These are phyloP conservation scores for Aspergillaceae sp. DNA, from an alignment of 2,329 filamentous ascomycete genomes.

Conservation along the genomic window DNA sequence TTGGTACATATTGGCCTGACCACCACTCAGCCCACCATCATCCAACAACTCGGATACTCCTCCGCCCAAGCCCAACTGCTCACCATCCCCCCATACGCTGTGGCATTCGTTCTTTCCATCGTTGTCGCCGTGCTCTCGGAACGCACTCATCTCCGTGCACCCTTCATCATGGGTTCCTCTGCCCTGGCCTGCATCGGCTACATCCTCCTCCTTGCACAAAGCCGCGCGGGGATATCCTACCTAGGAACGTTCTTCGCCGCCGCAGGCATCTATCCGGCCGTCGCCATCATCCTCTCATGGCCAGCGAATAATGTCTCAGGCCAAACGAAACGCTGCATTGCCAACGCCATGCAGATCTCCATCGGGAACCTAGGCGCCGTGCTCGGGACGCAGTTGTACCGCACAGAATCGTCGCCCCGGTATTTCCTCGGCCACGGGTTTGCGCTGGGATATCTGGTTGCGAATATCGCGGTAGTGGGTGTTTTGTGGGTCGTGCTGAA, in stretches of 20 bases:
- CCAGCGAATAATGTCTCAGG: constrained; percentile 63
- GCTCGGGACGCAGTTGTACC: constrained; percentile 61
- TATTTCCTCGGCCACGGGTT: constrained; percentile 60
- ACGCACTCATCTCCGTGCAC: constrained; percentile 46
- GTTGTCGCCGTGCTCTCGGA: constrained; percentile 54
- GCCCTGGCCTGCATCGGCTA: constrained; percentile 55
- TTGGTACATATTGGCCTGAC: background rate
- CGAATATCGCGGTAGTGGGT: constrained; percentile 48
- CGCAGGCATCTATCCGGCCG: constrained; percentile 59
- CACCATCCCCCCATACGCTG: constrained; percentile 56
- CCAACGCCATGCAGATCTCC: constrained; percentile 63
- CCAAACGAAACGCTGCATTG: constrained; percentile 60
- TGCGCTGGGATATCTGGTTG: constrained; percentile 55
- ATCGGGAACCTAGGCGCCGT: constrained; percentile 63
- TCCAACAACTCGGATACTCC: constrained; percentile 35
- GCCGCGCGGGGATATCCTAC: constrained; percentile 51
- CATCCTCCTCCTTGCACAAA: constrained; percentile 49
- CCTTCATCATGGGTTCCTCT: constrained; percentile 55
- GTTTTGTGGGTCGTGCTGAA: constrained; percentile 48
- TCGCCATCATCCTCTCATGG: constrained; percentile 57
- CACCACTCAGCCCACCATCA: constrained; percentile 22
- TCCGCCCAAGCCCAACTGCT: constrained; percentile 43
- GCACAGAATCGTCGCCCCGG: constrained; percentile 50
- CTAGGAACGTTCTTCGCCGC: constrained; percentile 55
- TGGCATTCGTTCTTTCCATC: constrained; percentile 54